Evolutionary conservation across 768 basidiomycete genomes (phyloP), one percentile per base, ranked within the genome.

Genomic region (Naganishia randhawae): DNA sequence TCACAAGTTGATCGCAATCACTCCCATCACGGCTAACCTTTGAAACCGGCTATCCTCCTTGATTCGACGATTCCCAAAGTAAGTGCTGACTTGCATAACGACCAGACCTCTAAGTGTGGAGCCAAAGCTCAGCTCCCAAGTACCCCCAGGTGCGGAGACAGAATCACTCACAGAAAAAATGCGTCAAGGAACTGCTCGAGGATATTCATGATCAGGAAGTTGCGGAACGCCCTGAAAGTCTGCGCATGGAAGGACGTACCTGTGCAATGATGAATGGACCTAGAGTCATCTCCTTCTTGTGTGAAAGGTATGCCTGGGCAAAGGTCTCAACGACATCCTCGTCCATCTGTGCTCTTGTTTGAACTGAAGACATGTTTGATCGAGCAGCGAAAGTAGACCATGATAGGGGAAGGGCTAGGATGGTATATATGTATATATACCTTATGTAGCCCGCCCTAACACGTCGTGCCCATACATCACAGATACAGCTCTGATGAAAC

Each of bases 241-340:
- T 37, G 2, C n/a, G n/a, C n/a, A n/a, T 25, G 16, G 19, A 45
- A 35, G n/a, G 6, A 48, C 66, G 33, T 22, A 61, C 66, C 54
- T 45, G 41, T n/a, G 66, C 50, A 32, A 67, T 29, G 33, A 67
- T 45, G 41, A 67, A 67, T 14, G 66, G 66, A 11, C 66, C 66
- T 31, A 67, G 31, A 35, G 45, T 67, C 1, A 51, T 31, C 25
- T 55, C 66, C 35, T 67, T 67, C 27, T 50, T 42, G 17, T 54
- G 51, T 9, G 53, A 27, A 13, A 67, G 54, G n/a, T 55, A 57
- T 16, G 42, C 37, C 8, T 45, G 10, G n/a, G 53, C 66, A 9
- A 57, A 45, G 27, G 22, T 11, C 42, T 67, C 66, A 6, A 67
- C 17, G 10, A 41, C 35, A 16, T 9, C 32, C 3, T 42, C 37